phyloP scores from a whole-genome alignment of 257 asterid species.

The Nicotiana paniculata region DNA sequence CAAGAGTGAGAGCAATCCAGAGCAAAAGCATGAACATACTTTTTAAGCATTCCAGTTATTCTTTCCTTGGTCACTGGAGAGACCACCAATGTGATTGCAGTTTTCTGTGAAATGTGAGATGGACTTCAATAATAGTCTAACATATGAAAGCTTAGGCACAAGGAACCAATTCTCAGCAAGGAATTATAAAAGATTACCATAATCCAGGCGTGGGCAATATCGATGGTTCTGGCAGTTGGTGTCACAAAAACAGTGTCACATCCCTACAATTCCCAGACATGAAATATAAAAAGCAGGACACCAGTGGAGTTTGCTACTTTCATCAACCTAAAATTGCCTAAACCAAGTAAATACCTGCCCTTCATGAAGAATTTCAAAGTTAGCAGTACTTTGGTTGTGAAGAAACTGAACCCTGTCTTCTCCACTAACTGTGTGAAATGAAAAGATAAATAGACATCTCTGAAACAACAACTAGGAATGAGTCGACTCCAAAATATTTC shows the following conservation, averaged over 20 bases:
- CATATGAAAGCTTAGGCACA: slow-evolving; percentile 2
- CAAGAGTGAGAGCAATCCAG: neutral
- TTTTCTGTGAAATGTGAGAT: slow-evolving; percentile 57
- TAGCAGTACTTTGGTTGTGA: slow-evolving; percentile 97
- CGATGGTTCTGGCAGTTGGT: slow-evolving; percentile 94
- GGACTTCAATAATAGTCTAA: slow-evolving; percentile 6
- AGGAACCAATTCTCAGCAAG: slow-evolving; percentile 7
- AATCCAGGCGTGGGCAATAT: slow-evolving; percentile 82
- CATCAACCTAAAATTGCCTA: neutral
- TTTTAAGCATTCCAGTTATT: slow-evolving; percentile 67
- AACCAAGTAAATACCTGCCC: slow-evolving; percentile 66
- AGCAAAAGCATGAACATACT: slow-evolving; percentile 41
- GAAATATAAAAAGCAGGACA: slow-evolving; percentile 4
- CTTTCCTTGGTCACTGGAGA: slow-evolving; percentile 67
- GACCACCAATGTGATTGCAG: slow-evolving; percentile 71
- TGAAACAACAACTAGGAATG: neutral
- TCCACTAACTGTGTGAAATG: slow-evolving; percentile 68
- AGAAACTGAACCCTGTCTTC: slow-evolving; percentile 86
- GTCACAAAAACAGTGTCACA: slow-evolving; percentile 94
- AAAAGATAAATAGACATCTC: slow-evolving; percentile 13
- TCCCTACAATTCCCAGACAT: slow-evolving; percentile 48
- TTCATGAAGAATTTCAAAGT: slow-evolving; percentile 71
- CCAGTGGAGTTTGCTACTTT: neutral
- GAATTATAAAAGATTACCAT: slow-evolving; percentile 49
- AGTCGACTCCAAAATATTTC: neutral